Evolutionary conservation across 805 yeast species (phyloP).

Genomic region (Saccharomycopsis olivae): DNA sequence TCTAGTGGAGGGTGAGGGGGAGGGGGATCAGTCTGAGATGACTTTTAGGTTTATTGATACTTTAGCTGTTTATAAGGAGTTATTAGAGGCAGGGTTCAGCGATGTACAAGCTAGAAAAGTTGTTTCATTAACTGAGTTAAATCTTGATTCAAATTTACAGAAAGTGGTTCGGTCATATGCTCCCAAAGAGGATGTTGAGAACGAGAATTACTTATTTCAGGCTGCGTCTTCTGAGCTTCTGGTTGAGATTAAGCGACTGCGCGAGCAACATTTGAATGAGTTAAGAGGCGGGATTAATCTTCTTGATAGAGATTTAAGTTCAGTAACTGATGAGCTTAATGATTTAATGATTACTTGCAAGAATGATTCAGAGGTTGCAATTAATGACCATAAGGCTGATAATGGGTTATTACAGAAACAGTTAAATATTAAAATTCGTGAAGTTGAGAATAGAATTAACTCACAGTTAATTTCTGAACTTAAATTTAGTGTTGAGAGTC

Average conservation of each 20-base stretch:
- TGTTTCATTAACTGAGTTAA: slow-evolving; percentile 32
- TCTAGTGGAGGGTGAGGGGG: too few relatives aligned
- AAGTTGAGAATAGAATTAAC: slow-evolving; percentile 72
- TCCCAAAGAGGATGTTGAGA: slow-evolving; percentile 61
- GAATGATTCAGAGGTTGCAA: slow-evolving; percentile 72
- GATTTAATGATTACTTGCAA: slow-evolving; percentile 48
- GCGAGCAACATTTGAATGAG: slow-evolving; percentile 62
- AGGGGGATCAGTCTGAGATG: too few relatives aligned
- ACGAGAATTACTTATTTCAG: slow-evolving; percentile 79
- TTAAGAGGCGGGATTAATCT: slow-evolving; percentile 55
- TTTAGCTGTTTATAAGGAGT: slow-evolving; percentile 43
- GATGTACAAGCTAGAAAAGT: slow-evolving; percentile 50
- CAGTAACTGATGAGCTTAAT: slow-evolving; percentile 66
- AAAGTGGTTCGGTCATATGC: slow-evolving; percentile 26
- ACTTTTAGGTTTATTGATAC: too few relatives aligned
- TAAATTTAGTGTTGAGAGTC: slow-evolving; percentile 75
- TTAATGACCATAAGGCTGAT: slow-evolving; percentile 79
- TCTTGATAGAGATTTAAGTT: slow-evolving; percentile 61
- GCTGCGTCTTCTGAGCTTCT: slow-evolving; percentile 84
- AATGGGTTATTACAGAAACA: slow-evolving; percentile 66
- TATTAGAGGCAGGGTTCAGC: slow-evolving; percentile 48
- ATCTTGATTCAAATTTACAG: slow-evolving; percentile 25
- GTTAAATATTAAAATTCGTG: slow-evolving; percentile 64
- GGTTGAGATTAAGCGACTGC: slow-evolving; percentile 62
- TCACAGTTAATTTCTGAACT: slow-evolving; percentile 74